A percentile compares a stretch with the other conserved stretches of the same genome.
These are phyloP conservation scores for Chrysoporthe deuterocubensis DNA, from an alignment of 2,329 filamentous ascomycete genomes.

Conservation along the genomic window DNA sequence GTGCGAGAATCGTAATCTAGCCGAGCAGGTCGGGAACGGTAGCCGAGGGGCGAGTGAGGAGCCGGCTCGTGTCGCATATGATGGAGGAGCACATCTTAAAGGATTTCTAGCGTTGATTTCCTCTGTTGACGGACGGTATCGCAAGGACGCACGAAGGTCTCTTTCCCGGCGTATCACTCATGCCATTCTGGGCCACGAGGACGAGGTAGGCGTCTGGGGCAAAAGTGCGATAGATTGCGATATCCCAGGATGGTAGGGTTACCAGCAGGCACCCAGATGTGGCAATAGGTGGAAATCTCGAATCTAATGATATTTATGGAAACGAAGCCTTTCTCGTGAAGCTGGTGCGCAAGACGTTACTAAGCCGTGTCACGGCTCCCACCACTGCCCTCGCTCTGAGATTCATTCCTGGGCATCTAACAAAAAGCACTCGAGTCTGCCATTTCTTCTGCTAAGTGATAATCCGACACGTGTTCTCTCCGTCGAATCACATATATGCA, in stretches of 20 bases:
- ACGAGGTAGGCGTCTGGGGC: slow-evolving; percentile 11
- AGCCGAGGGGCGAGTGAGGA: neutral
- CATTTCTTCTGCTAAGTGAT: too few species aligned
- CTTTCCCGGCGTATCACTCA: neutral
- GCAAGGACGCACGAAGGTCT: neutral
- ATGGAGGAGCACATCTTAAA: slow-evolving; percentile 1
- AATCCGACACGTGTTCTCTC: too few species aligned
- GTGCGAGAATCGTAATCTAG: slow-evolving; percentile 21
- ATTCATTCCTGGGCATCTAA: too few species aligned
- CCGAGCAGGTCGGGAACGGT: neutral
- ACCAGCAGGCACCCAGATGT: slow-evolving; percentile 11
- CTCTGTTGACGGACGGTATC: neutral
- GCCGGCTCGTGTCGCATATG: neutral
- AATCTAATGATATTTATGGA: slow-evolving; percentile 1
- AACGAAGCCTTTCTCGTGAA: neutral
- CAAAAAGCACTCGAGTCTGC: too few species aligned
- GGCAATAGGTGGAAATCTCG: neutral
- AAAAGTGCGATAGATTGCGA: slow-evolving; percentile 26
- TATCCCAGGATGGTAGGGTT: slow-evolving; percentile 28
- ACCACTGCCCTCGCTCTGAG: too few species aligned
- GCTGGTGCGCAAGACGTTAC: neutral
- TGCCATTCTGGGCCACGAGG: slow-evolving; percentile 11
- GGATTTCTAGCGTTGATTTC: neutral
- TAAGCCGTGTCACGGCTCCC: neutral
- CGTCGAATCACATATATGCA: too few species aligned